Percentiles rank a stretch among this genome's conserved stretches.
phyloP scores from a whole-genome alignment of 441 rosid genomes.

The Rhodomyrtus psidioides region DNA sequence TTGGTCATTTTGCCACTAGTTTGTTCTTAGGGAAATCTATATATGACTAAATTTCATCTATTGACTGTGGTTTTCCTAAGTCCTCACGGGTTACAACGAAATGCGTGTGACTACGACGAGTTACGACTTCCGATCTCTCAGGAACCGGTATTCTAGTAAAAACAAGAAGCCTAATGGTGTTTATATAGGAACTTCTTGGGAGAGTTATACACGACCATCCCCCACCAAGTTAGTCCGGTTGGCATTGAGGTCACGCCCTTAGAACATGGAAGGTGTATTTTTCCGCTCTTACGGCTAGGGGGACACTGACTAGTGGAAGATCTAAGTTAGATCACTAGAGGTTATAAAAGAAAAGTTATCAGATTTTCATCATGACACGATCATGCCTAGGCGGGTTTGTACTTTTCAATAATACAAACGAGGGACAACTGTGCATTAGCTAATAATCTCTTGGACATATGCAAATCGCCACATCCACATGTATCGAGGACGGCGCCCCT shows the following conservation, averaged over 20 bases:
- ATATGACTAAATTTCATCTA: neutral
- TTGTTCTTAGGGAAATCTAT: neutral
- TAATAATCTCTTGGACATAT: neutral
- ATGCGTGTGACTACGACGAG: neutral
- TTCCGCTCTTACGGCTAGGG: neutral
- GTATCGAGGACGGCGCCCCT: neutral
- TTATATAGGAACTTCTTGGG: neutral
- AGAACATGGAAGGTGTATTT: neutral
- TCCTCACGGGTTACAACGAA: neutral
- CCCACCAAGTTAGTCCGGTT: neutral
- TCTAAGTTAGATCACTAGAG: neutral
- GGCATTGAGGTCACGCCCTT: neutral
- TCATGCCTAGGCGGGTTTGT: neutral
- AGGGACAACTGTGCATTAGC: neutral
- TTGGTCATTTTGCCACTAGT: neutral
- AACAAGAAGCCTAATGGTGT: neutral
- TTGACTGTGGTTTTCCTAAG: neutral
- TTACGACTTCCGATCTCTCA: too few relatives aligned
- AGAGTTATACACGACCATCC: neutral
- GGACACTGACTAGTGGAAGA: neutral
- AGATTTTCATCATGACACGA: neutral
- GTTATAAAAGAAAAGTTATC: neutral
- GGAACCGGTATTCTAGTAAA: neutral
- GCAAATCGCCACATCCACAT: neutral
- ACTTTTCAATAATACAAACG: neutral